Evolutionary conservation across 108 stramenopile genomes (phyloP).

Genomic region (Cyclostephanos tholiformis): DNA sequence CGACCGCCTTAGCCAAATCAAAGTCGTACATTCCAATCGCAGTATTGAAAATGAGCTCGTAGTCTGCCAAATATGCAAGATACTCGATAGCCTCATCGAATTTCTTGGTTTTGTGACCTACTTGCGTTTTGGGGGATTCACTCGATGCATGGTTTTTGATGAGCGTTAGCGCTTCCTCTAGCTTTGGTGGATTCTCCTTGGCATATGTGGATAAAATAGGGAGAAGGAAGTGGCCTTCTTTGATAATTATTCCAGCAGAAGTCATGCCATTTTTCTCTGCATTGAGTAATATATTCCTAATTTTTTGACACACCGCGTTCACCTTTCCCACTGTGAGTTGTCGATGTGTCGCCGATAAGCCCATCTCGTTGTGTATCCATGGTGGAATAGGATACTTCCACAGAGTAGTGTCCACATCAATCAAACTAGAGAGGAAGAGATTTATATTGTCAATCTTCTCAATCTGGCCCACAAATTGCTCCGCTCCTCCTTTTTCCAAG

Average conservation of each 20-base stretch:
- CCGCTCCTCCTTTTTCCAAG: constrained; percentile 59
- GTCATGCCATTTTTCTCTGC: constrained; percentile 53
- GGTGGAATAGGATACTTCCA: constrained; percentile 75
- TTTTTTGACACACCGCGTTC: constrained; percentile 68
- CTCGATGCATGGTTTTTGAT: constrained; percentile 60
- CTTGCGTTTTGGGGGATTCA: constrained; percentile 15
- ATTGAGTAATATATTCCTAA: constrained; percentile 69
- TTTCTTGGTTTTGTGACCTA: constrained; percentile 63
- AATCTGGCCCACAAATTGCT: constrained; percentile 62
- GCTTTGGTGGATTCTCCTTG: constrained; percentile 79
- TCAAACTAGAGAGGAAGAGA: constrained; percentile 80
- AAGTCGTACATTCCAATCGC: constrained; percentile 92
- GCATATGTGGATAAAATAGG: constrained; percentile 89
- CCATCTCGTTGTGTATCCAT: constrained; percentile 43
- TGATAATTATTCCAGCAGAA: constrained; percentile 33
- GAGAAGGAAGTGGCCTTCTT: constrained; percentile 74
- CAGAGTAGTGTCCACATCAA: constrained; percentile 68
- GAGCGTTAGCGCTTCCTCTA: constrained; percentile 76
- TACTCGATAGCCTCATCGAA: constrained; percentile 87
- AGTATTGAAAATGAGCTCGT: constrained; percentile 83
- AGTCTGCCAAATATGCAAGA: constrained; percentile 88
- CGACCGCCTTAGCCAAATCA: constrained; percentile 88
- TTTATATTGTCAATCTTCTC: constrained; percentile 77
- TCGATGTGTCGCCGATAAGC: constrained; percentile 1
- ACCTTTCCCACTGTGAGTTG: constrained; percentile 73